Percentiles rank a stretch among this genome's conserved stretches.
These are phyloP conservation scores for Ogataea dorogensis DNA, from an alignment of 805 yeast genomes.

Conservation along the genomic window DNA sequence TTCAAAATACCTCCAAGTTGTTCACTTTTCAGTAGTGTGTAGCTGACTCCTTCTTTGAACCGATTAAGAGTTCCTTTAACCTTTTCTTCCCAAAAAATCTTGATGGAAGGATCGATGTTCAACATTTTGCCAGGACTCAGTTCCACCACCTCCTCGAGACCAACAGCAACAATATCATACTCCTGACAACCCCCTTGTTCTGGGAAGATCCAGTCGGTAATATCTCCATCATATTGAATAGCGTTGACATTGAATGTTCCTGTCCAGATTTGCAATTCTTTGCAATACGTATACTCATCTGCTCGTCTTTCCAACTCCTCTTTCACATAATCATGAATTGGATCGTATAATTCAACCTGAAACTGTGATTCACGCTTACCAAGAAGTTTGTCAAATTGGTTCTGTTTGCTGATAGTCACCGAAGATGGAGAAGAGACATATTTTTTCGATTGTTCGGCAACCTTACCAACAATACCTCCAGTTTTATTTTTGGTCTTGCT, in stretches of 20 bases:
- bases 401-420: constrained; percentile 25
- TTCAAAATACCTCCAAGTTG: constrained; percentile 85
- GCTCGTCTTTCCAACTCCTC: constrained; percentile 40
- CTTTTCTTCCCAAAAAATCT: constrained; percentile 64
- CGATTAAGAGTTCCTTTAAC: constrained; percentile 47
- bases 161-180: constrained; percentile 72
- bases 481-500: constrained; percentile 39
- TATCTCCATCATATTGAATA: constrained; percentile 40
- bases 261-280: constrained; percentile 43
- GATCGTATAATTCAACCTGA: constrained; percentile 45
- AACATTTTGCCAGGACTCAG: constrained; percentile 80
- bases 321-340: constrained; percentile 52
- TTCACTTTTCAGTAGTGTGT: constrained; percentile 60
- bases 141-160: constrained; percentile 88
- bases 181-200: constrained; percentile 38
- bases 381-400: constrained; percentile 41
- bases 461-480: constrained; percentile 46
- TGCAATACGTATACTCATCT: constrained; percentile 39
- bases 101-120: constrained; percentile 64
- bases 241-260: constrained; percentile 60
- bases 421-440: constrained; percentile 29
- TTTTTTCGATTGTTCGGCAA: constrained; percentile 37
- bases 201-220: constrained; percentile 48
- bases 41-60: constrained; percentile 33
- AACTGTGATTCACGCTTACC: constrained; percentile 49